phyloP scores from a whole-genome alignment of 2,329 filamentous ascomycete genomes.

The Thelonectria rubi region DNA sequence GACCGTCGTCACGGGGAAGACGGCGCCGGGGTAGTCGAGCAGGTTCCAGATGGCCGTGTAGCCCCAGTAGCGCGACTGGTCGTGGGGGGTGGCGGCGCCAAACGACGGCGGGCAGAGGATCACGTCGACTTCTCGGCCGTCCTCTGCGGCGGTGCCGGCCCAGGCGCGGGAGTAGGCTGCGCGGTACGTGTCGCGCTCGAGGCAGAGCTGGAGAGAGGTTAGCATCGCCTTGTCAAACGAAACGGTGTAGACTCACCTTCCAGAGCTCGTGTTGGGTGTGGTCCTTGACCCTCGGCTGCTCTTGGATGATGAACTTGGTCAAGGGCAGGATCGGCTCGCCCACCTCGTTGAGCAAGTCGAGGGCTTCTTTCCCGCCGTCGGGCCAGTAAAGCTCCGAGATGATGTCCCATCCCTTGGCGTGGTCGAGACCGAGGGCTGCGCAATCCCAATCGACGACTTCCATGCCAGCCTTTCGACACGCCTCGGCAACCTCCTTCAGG shows the following conservation, averaged over 20 bases:
- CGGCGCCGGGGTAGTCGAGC: slow-evolving; percentile 70
- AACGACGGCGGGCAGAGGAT: slow-evolving; percentile 69
- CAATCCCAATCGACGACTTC: slow-evolving; percentile 63
- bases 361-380: slow-evolving; percentile 67
- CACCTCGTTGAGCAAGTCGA: slow-evolving; percentile 58
- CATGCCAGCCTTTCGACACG: slow-evolving; percentile 57
- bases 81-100: slow-evolving; percentile 57
- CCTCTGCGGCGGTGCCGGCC: slow-evolving; percentile 46
- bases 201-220: slow-evolving; percentile 41
- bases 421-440: slow-evolving; percentile 64
- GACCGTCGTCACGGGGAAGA: slow-evolving; percentile 63
- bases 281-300: slow-evolving; percentile 55
- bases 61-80: slow-evolving; percentile 62
- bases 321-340: slow-evolving; percentile 68
- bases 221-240: not conserved
- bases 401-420: slow-evolving; percentile 60
- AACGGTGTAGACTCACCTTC: slow-evolving; percentile 38
- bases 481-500: slow-evolving; percentile 61
- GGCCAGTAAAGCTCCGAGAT: slow-evolving; percentile 60
- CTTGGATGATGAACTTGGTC: slow-evolving; percentile 66
- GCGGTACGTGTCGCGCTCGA: slow-evolving; percentile 52
- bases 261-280: slow-evolving; percentile 54
- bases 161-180: slow-evolving; percentile 49
- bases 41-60: slow-evolving; percentile 76
- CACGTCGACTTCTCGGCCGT: slow-evolving; percentile 60